A percentile compares a stretch with the other conserved stretches of the same genome.
phyloP scores from a whole-genome alignment of 2,329 filamentous ascomycete genomes.

The Coniella vitis region DNA sequence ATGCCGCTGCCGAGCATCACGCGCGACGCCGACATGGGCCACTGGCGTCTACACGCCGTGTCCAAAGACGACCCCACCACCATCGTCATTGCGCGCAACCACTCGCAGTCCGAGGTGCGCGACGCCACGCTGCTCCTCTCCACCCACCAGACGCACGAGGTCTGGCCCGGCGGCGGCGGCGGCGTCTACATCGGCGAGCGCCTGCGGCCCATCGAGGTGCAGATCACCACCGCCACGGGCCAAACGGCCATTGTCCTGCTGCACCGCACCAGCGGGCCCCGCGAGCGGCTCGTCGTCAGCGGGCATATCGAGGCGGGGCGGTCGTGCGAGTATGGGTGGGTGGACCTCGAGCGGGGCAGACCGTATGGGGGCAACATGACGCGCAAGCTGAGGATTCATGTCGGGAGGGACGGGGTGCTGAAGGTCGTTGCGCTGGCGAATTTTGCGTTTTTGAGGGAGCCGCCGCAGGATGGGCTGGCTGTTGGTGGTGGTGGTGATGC shows the following conservation, averaged over 20 bases:
- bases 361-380: not conserved
- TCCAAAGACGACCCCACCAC: constrained; percentile 1
- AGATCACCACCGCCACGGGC: constrained; percentile 1
- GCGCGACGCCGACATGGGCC: not conserved
- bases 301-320: constrained; percentile 1
- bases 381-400: not conserved
- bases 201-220: not conserved
- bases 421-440: not conserved
- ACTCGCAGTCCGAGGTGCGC: not conserved
- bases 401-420: not conserved
- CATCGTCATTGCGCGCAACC: not conserved
- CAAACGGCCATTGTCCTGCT: not conserved
- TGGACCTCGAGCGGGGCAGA: not conserved
- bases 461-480: too few species aligned
- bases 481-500: not conserved
- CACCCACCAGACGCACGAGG: not conserved
- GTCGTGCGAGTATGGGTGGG: not conserved
- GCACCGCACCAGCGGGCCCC: not conserved
- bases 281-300: not conserved
- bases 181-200: not conserved
- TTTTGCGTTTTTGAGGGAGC: not conserved
- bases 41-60: not conserved
- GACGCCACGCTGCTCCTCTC: not conserved
- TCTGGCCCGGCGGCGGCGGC: not conserved
- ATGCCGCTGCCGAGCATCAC: constrained; percentile 3